Evolutionary conservation across 345 rosid species (phyloP), one percentile per base, ranked within the genome.

Genomic region (Boechera stricta): DNA sequence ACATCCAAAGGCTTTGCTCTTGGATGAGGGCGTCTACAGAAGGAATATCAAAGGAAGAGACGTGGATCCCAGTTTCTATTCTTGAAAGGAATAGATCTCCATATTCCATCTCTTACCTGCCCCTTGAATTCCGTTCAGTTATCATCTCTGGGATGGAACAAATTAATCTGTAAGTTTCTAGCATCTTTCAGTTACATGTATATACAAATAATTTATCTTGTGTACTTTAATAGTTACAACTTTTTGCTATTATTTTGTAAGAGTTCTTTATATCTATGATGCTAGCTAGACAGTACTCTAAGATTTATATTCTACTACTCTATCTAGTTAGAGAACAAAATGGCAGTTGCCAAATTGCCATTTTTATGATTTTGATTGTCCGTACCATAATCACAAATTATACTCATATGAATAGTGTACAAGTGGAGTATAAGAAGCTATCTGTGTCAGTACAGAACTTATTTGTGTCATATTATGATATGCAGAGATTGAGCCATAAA

Each of bases 81-180:
- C 97, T 94, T 79, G 98, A 90, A 82, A 86, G 98, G 84, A 92
- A 92, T 74, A 88, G 81, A 81, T 92, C 98, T 81, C 94, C 97
- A 35, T 90, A 89, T 73, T 73, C 87, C 28, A 94, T 94, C 81
- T 94, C 98, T 72, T 89, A 81, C 85, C 79, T 92, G 85, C 98
- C 98, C 68, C 86, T 90, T 64, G 91, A 87, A 26, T 94, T 90
- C 77, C 90, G 89, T 80, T 86, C 93, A n/a, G 66, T 90, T 71
- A 72, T 92, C 58, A 80, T 74, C 44, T 89, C 95, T 38, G 90
- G 92, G 39, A 82, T 94, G 97, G 98, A 92, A 82, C 97, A 88
- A 79, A 94, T 89, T 76, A 84, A 77, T 70, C 74, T 80, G 98
- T 91, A 89, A 91, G 97, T 85, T 33, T 62, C 61, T 60, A 44